phyloP scores from a whole-genome alignment of 2,329 filamentous ascomycete genomes.

The Cladosporium cucumerinum region DNA sequence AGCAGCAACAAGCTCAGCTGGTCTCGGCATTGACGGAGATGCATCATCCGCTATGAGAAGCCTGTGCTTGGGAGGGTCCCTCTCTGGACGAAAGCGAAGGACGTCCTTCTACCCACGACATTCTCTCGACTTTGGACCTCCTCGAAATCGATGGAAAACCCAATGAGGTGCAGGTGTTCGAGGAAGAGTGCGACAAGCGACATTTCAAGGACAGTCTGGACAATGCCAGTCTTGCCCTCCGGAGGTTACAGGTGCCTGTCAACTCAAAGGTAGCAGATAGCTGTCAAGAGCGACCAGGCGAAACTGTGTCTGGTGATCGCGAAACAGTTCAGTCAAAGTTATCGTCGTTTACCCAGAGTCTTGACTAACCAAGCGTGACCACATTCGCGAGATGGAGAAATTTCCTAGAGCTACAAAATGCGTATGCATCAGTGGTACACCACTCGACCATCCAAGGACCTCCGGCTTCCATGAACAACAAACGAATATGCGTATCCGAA shows the following conservation, averaged over 20 bases:
- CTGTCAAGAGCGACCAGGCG: slow-evolving; percentile 36
- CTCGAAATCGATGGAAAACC: slow-evolving; percentile 50
- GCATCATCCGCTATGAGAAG: slow-evolving; percentile 52
- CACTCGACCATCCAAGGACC: slow-evolving; percentile 27
- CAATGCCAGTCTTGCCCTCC: slow-evolving; percentile 50
- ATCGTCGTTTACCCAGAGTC: slow-evolving; percentile 28
- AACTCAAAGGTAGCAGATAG: slow-evolving; percentile 58
- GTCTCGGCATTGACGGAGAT: slow-evolving; percentile 60
- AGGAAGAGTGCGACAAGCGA: slow-evolving; percentile 55
- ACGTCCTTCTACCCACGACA: slow-evolving; percentile 61
- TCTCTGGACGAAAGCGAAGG: slow-evolving; percentile 52
- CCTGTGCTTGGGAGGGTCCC: slow-evolving; percentile 55
- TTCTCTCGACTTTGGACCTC: slow-evolving; percentile 57
- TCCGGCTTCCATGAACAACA: slow-evolving; percentile 24
- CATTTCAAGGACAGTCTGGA: slow-evolving; percentile 54
- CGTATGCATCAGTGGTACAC: slow-evolving; percentile 9
- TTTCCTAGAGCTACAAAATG: background rate
- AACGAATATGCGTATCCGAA: slow-evolving; percentile 30
- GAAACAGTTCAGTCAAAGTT: slow-evolving; percentile 36
- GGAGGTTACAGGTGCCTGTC: slow-evolving; percentile 50
- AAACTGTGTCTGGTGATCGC: slow-evolving; percentile 18
- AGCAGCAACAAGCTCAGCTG: slow-evolving; percentile 62
- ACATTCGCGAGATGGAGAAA: slow-evolving; percentile 22
- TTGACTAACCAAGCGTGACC: slow-evolving; percentile 27
- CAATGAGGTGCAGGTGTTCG: slow-evolving; percentile 49